Conservation (phyloP, 169 alveolate species). For the Plasmodium ovale region DNA sequence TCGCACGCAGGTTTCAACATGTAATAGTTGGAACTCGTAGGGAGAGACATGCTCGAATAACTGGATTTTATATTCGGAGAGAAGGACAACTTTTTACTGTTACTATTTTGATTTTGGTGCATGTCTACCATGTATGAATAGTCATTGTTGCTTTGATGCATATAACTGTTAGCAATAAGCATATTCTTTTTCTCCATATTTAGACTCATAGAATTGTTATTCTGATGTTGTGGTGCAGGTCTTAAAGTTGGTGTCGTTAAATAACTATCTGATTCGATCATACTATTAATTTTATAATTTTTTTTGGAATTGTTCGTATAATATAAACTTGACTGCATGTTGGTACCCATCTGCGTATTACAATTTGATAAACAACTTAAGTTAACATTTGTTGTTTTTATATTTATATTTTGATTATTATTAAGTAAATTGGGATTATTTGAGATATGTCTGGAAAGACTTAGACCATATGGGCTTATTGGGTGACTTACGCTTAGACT, state of each 20-base stretch:
- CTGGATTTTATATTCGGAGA: conserved; percentile 1
- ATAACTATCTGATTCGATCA: conserved; percentile 13
- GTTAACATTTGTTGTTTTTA: conserved; percentile 23
- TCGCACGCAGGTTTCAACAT: conserved; percentile 27
- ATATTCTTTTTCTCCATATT: conserved; percentile 20
- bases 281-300: conserved; percentile 36
- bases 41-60: conserved; percentile 9
- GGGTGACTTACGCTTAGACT: neutral
- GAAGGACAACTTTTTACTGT: neutral
- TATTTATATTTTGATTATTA: conserved; percentile 21
- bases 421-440: neutral
- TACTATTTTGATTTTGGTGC: conserved; percentile 12
- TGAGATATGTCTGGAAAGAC: neutral
- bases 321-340: conserved; percentile 14
- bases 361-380: neutral
- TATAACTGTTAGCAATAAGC: conserved; percentile 12
- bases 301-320: conserved; percentile 29
- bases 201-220: conserved; percentile 12
- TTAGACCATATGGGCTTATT: neutral
- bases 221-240: conserved; percentile 27
- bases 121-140: conserved; percentile 21
- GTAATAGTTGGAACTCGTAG: conserved; percentile 18
- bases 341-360: conserved; percentile 19
- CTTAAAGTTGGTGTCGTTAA: conserved; percentile 22
- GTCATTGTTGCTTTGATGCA: conserved; percentile 19